These are phyloP conservation scores for Saccharomycopsis sp. DNA, from an alignment of 805 yeast genomes.

Conservation along the genomic window DNA sequence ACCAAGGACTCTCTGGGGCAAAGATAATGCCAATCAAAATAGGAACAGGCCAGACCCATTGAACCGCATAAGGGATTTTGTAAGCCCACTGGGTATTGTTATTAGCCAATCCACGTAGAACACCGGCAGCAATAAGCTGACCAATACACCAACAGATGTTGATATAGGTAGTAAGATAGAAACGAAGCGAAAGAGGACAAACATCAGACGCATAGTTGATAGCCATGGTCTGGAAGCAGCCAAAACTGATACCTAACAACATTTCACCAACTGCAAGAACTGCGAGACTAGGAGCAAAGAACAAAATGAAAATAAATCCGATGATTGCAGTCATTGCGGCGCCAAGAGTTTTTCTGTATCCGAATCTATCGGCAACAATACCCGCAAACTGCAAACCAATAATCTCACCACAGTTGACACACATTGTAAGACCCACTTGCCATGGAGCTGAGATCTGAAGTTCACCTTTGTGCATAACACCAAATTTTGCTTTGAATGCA, in stretches of 20 bases:
- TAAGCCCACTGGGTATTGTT: conserved; percentile 34
- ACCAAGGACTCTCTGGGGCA: conserved; percentile 57
- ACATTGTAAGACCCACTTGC: conserved; percentile 34
- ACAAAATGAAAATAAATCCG: conserved; percentile 40
- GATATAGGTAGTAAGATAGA: conserved; percentile 42
- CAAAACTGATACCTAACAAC: conserved; percentile 46
- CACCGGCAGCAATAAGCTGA: conserved; percentile 48
- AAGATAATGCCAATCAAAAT: conserved; percentile 35
- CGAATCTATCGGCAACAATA: conserved; percentile 37
- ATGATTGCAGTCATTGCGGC: conserved; percentile 27
- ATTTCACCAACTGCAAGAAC: conserved; percentile 38
- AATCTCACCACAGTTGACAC: conserved; percentile 35
- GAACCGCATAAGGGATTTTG: conserved; percentile 49
- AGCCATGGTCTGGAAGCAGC: conserved; percentile 46
- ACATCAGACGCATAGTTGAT: conserved; percentile 54
- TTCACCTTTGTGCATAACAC: conserved; percentile 27
- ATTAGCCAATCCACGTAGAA: conserved; percentile 33
- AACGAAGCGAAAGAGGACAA: conserved; percentile 44
- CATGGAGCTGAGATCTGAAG: conserved; percentile 35
- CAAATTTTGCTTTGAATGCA: conserved; percentile 37
- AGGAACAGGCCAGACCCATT: conserved; percentile 55
- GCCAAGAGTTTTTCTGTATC: conserved; percentile 38
- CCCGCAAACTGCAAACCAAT: conserved; percentile 43
- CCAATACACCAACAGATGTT: conserved; percentile 53
- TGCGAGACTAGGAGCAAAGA: conserved; percentile 37